phyloP scores from a whole-genome alignment of 768 basidiomycete genomes.

The Kwoniella mangroviensis region DNA sequence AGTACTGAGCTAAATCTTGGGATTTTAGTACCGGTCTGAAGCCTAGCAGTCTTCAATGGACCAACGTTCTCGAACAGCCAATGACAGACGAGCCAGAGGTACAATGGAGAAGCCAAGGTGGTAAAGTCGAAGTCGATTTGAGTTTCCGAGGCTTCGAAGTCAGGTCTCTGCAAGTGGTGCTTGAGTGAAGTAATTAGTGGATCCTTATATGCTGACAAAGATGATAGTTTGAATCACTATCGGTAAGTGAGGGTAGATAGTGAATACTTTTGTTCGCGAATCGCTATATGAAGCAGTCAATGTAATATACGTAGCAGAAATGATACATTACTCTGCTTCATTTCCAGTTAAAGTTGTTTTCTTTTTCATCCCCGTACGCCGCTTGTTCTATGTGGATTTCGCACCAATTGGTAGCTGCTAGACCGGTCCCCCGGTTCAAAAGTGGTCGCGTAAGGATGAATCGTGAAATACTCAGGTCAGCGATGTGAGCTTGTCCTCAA shows the following conservation, averaged over 20 bases:
- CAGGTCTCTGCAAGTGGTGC: slow-evolving; percentile 47
- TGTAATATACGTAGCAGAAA: background rate
- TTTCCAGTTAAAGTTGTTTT: too few relatives aligned
- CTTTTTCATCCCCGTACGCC: too few relatives aligned
- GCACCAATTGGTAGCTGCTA: too few relatives aligned
- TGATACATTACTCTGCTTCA: too few relatives aligned
- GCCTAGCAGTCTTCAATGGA: slow-evolving; percentile 63
- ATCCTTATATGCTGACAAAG: background rate
- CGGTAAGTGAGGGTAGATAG: background rate
- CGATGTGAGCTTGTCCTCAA: too few relatives aligned
- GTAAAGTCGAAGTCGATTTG: slow-evolving; percentile 47
- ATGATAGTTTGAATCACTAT: background rate
- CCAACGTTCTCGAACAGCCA: slow-evolving; percentile 82
- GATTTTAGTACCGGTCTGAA: slow-evolving; percentile 47
- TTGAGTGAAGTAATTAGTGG: background rate
- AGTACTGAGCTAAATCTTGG: background rate
- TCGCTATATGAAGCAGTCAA: background rate
- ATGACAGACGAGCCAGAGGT: slow-evolving; percentile 32
- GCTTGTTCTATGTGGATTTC: too few relatives aligned
- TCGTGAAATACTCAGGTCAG: too few relatives aligned
- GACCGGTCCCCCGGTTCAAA: too few relatives aligned
- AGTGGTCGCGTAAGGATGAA: too few relatives aligned
- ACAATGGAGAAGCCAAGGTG: slow-evolving; percentile 1
- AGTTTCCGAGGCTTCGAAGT: slow-evolving; percentile 83
- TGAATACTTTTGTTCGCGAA: background rate